Conservation (phyloP, 306 rosid species). For the Potentilla sterilis region DNA sequence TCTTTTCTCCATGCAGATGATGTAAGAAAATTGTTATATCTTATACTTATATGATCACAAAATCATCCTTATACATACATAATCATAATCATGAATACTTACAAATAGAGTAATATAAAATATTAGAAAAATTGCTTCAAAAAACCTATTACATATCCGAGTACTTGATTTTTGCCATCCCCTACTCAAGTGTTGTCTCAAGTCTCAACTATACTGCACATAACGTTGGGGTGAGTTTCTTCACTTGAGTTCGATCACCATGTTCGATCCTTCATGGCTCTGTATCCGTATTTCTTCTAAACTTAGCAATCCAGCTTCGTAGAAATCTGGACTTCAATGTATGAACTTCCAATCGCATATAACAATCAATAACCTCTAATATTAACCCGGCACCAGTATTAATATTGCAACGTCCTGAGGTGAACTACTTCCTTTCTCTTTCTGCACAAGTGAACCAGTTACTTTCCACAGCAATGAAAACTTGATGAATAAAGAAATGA, state of each 20-base stretch:
- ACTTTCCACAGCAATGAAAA: background rate
- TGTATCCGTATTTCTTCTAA: background rate
- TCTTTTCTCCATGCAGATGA: too few relatives aligned
- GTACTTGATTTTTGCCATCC: background rate
- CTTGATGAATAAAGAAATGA: background rate
- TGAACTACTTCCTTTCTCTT: background rate
- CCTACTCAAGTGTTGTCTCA: background rate
- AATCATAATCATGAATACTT: too few relatives aligned
- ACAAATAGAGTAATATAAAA: too few relatives aligned
- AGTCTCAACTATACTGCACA: background rate
- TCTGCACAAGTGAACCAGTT: background rate
- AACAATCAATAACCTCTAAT: background rate
- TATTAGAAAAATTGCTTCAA: too few relatives aligned
- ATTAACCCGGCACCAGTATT: background rate
- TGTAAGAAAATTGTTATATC: too few relatives aligned
- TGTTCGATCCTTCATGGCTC: background rate
- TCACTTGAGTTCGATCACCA: background rate
- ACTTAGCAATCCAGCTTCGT: background rate
- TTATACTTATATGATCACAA: too few relatives aligned
- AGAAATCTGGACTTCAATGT: background rate
- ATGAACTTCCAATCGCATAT: background rate
- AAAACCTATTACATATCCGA: too few relatives aligned
- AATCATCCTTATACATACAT: too few relatives aligned
- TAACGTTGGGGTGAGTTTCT: background rate
- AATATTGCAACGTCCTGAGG: background rate